Conservation (phyloP, 495 filamentous ascomycete genomes). For the Tricharina praecox region DNA sequence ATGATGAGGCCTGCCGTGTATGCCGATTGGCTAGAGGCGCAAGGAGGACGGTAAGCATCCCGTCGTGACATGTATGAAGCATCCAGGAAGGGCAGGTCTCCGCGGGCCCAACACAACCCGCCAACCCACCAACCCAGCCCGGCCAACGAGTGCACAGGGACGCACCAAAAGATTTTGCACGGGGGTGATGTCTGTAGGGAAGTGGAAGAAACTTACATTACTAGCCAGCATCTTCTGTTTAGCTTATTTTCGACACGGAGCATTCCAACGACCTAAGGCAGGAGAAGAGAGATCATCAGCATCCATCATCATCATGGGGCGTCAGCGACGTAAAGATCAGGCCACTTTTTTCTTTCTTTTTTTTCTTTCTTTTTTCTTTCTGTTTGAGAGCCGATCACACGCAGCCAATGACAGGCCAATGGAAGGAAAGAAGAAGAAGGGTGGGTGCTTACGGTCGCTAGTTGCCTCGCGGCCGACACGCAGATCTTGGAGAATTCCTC, state of each 20-base stretch:
- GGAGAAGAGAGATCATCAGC: constrained; percentile 4
- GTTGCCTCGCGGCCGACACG: constrained; percentile 23
- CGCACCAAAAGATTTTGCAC: background rate
- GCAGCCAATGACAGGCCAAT: background rate
- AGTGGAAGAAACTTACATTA: constrained; percentile 10
- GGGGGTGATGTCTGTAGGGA: too few relatives aligned
- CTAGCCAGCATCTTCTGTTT: constrained; percentile 22
- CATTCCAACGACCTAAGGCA: constrained; percentile 20
- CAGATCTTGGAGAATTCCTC: constrained; percentile 21
- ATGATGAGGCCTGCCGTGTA: constrained; percentile 19
- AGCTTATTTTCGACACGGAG: constrained; percentile 21
- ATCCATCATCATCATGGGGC: background rate
- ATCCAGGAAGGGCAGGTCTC: background rate
- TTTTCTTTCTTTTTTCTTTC: too few relatives aligned
- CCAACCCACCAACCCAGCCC: background rate
- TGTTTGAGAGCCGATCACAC: background rate
- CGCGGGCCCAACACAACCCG: background rate
- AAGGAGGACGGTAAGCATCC: background rate
- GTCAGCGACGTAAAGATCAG: background rate
- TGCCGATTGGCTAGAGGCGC: constrained; percentile 17
- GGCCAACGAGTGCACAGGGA: background rate
- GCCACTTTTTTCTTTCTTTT: too few relatives aligned
- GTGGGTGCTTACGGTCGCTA: constrained; percentile 18
- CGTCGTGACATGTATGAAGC: background rate
- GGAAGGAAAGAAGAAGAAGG: too few relatives aligned